phyloP scores from a whole-genome alignment of 805 yeast species.

The Saturnispora diversa region DNA sequence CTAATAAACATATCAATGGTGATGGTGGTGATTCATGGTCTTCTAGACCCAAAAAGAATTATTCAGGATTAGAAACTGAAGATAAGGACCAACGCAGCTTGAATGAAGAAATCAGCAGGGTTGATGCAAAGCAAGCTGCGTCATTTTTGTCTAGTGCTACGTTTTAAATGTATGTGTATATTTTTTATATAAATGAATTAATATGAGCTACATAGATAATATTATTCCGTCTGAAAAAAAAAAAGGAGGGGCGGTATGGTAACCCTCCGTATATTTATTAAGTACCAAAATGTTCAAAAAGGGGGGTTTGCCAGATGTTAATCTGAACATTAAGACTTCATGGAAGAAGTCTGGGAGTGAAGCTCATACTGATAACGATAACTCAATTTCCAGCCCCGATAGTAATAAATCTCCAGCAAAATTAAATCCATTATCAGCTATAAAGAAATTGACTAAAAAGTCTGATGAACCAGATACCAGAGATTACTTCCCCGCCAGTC shows the following conservation, averaged over 20 bases:
- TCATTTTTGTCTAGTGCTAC: conserved; percentile 68
- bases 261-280: too few species aligned
- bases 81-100: not conserved
- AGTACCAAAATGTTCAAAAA: conserved; percentile 9
- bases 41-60: conserved; percentile 25
- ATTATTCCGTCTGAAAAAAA: not conserved
- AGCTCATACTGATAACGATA: too few species aligned
- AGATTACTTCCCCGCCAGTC: conserved; percentile 17
- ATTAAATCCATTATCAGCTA: conserved; percentile 13
- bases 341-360: conserved; percentile 1
- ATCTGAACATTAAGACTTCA: conserved; percentile 9
- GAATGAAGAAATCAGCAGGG: conserved; percentile 23
- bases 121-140: conserved; percentile 84
- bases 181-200: not conserved
- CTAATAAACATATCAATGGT: too few species aligned
- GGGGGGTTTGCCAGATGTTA: conserved; percentile 6
- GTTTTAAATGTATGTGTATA: conserved; percentile 32
- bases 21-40: conserved; percentile 32
- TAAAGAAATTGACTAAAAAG: conserved; percentile 11
- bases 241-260: too few species aligned
- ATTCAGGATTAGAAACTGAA: conserved; percentile 1
- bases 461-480: conserved; percentile 14
- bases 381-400: not conserved
- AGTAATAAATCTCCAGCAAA: not conserved
- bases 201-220: not conserved